These are phyloP conservation scores for Lichina pygmaea DNA, from an alignment of 495 filamentous ascomycete species.

Conservation along the genomic window DNA sequence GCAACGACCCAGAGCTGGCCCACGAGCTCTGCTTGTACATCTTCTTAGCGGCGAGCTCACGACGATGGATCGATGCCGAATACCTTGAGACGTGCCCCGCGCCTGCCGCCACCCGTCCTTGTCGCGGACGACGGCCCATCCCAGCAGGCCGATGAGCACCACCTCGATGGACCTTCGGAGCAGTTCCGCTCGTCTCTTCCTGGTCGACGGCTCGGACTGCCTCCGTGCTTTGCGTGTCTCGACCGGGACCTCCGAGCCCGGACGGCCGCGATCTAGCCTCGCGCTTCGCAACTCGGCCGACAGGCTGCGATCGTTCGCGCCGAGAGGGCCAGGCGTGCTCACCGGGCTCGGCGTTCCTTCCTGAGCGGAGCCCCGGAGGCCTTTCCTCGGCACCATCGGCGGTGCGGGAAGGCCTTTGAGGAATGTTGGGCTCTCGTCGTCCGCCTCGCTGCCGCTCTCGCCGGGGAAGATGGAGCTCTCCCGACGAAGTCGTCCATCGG, in stretches of 20 bases:
- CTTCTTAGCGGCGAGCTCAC: neutral
- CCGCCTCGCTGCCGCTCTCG: conserved; percentile 76
- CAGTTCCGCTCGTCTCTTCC: neutral
- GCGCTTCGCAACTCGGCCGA: neutral
- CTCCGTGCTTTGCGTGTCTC: neutral
- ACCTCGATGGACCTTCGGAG: neutral
- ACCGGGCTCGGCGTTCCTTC: conserved; percentile 4
- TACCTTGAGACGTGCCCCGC: neutral
- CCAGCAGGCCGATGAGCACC: neutral
- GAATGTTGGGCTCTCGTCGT: conserved; percentile 50
- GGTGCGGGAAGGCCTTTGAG: conserved; percentile 63
- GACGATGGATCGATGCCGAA: conserved; percentile 7
- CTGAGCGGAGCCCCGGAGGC: conserved; percentile 21
- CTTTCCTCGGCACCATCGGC: conserved; percentile 41
- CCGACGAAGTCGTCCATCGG: conserved; percentile 4
- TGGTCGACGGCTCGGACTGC: neutral
- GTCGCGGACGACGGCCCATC: neutral
- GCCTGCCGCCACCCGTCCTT: neutral
- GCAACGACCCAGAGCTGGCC: conserved; percentile 13
- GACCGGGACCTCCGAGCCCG: neutral
- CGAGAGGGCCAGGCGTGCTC: neutral
- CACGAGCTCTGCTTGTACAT: conserved; percentile 18
- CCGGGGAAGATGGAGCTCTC: conserved; percentile 19
- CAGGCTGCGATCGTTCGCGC: neutral
- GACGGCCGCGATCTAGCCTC: neutral